Evolutionary conservation across 1,284 basidiomycete species (phyloP), one percentile per base, ranked within the genome.

Genomic region (Dichomitus squalens): DNA sequence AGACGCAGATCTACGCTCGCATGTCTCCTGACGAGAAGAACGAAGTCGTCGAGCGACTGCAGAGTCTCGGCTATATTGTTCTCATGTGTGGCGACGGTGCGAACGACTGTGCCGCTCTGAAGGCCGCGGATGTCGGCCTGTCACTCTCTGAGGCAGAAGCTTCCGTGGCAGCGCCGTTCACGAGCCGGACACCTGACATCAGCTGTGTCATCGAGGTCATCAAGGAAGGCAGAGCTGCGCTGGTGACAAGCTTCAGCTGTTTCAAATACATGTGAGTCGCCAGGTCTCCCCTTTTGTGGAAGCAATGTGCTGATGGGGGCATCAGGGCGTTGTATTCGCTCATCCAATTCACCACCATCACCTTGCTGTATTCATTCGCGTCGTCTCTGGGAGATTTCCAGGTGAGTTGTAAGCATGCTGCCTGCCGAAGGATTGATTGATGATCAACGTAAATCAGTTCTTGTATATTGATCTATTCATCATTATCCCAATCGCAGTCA

Each of bases 11-110:
- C 51, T 99, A 96, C 72, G 96, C 97, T 8, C 86, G 97, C 25
- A 99, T 99, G 97, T 99, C 96, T 16, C 97, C 97, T 0, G 97
- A 99, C 73, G 97, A 99, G 78, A 99, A 99, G 79, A 97, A 98
- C 68, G 97, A 99, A 72, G 86, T 99, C 18, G 93, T 99, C 39
- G 96, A 98, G 72, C 86, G 96, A 3, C 80, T 99, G 21, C 97
- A 99, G 71, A 79, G 84, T 4, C 82, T 99, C 8, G 96, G 96
- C 7, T 99, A 98, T 72, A 97, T 93, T 0, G 96, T 98, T 11
- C 84, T 97, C 6, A 98, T 99, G 89, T 99, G 97, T 69, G 97
- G 97, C 38, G 97, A 99, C 70, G 97, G 97, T 29, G 97, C 97
- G 5, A 99, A 99, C 72, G 97, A 99, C 70, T 99, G 96, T 70